Evolutionary conservation across 129 eudicot species (phyloP).

Genomic region (Helianthus annuus): HanXRQr2.0-SUNRISE NC_035447.2:57783429-57783928

Average conservation of each 20-base stretch:
- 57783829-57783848: not conserved
- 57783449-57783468: slow-evolving; percentile 7
- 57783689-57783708: slow-evolving; percentile 17
- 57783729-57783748: slow-evolving; percentile 15
- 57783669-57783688: slow-evolving; percentile 31
- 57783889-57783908: not conserved
- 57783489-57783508: not conserved
- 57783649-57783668: not conserved
- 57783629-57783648: not conserved
- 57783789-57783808: not conserved
- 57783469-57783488: slow-evolving; percentile 12
- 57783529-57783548: not conserved
- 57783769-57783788: slow-evolving; percentile 26
- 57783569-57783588: not conserved
- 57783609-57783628: not conserved
- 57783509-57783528: slow-evolving; percentile 1
- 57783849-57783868: not conserved
- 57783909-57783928: not conserved
- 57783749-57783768: slow-evolving; percentile 7
- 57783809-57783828: not conserved
- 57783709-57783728: not conserved
- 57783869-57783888: not conserved
- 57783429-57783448: slow-evolving; percentile 12
- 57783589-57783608: not conserved
- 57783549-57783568: slow-evolving; percentile 5